These are phyloP conservation scores for Castanospermum australe DNA, from an alignment of 306 rosid genomes.

Conservation along the genomic window DNA sequence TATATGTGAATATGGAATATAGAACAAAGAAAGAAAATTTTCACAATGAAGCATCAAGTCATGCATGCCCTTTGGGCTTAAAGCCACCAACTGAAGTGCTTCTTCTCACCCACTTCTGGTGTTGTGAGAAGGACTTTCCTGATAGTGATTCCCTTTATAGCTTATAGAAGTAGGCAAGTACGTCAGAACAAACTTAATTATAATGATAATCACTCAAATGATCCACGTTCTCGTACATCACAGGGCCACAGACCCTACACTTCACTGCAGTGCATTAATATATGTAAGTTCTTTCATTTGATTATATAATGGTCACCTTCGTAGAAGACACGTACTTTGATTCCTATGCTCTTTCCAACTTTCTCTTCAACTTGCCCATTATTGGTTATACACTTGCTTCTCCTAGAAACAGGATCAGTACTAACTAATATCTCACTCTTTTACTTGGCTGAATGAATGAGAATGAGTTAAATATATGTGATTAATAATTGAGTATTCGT, in stretches of 20 bases:
- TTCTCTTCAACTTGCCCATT: neutral
- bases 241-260: neutral
- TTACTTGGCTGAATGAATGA: no score
- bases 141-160: constrained; percentile 7
- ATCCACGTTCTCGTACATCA: neutral
- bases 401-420: no score
- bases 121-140: neutral
- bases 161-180: neutral
- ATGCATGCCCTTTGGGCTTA: neutral
- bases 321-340: neutral
- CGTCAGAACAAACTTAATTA: neutral
- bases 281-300: neutral
- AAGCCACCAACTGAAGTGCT: neutral
- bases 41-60: neutral
- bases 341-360: neutral
- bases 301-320: neutral
- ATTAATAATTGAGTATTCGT: no score
- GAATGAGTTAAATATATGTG: no score
- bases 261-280: neutral
- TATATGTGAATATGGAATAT: neutral
- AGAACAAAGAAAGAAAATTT: neutral
- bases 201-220: neutral
- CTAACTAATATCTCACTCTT: no score
- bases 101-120: neutral
- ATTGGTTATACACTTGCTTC: no score